Conservation (phyloP, 176 grass and related monocot species). For the Tuctoria greenei region DNA sequence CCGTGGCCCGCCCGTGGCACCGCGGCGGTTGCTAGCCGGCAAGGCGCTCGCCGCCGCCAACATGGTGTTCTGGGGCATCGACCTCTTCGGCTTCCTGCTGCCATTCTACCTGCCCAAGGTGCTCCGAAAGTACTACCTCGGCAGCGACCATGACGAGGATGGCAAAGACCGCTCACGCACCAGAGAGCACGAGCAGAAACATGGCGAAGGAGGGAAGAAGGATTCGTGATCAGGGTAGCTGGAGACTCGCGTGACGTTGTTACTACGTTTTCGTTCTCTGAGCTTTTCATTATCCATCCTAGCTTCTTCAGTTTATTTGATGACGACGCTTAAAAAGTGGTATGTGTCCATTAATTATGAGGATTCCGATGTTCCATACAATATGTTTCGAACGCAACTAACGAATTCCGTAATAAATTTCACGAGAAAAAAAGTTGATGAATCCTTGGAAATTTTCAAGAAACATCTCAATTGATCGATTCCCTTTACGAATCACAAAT, state of each 20-base stretch:
- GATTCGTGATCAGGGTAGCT: conserved; percentile 22
- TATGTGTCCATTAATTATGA: too few relatives aligned
- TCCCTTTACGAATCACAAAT: too few relatives aligned
- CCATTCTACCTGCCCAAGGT: conserved; percentile 71
- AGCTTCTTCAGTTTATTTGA: neutral
- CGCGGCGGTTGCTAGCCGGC: conserved; percentile 43
- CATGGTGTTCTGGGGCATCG: conserved; percentile 58
- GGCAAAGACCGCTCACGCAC: neutral
- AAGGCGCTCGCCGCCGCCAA: conserved; percentile 59
- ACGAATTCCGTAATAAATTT: too few relatives aligned
- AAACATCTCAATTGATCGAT: too few relatives aligned
- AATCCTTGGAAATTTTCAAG: too few relatives aligned
- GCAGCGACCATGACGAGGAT: neutral
- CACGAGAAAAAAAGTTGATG: too few relatives aligned
- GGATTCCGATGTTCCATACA: too few relatives aligned
- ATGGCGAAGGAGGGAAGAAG: conserved; percentile 10
- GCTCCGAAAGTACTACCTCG: conserved; percentile 55
- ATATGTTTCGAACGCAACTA: too few relatives aligned
- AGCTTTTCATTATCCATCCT: neutral
- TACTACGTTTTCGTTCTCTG: neutral
- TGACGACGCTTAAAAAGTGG: neutral
- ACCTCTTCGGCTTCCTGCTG: conserved; percentile 75
- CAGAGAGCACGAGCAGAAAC: neutral
- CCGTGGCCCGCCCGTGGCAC: conserved; percentile 18
- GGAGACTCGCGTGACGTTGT: neutral